These are phyloP conservation scores for Neurospora sp. DNA, from an alignment of 495 filamentous ascomycete genomes.

Conservation along the genomic window DNA sequence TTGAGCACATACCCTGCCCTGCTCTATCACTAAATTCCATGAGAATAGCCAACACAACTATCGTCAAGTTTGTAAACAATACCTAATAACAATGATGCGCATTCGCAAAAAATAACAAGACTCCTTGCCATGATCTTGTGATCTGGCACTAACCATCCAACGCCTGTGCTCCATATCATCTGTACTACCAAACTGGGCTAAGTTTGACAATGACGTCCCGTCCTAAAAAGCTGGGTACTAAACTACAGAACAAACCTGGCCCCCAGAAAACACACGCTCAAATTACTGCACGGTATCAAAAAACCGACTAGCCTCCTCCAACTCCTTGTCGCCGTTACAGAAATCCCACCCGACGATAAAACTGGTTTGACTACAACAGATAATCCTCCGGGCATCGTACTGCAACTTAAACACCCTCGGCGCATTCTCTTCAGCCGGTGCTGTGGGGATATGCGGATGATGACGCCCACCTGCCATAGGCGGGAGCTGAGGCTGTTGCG, in stretches of 20 bases:
- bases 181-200: neutral
- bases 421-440: conserved; percentile 30
- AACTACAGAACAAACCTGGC: neutral
- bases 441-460: conserved; percentile 8
- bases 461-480: conserved; percentile 3
- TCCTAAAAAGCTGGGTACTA: neutral
- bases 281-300: conserved; percentile 48
- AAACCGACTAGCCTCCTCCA: conserved; percentile 71
- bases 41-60: neutral
- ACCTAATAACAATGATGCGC: neutral
- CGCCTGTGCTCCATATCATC: neutral
- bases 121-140: neutral
- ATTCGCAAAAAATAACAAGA: neutral
- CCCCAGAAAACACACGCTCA: neutral
- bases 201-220: neutral
- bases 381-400: conserved; percentile 87
- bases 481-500: neutral
- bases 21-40: neutral
- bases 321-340: conserved; percentile 74
- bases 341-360: conserved; percentile 98
- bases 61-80: neutral
- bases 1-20: neutral
- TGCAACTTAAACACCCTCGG: conserved; percentile 93
- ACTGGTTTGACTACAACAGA: conserved; percentile 84
- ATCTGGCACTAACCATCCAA: neutral